A percentile compares a stretch with the other conserved stretches of the same genome.
These are phyloP conservation scores for Colletotrichum filicis DNA, from an alignment of 2,329 filamentous ascomycete genomes.

Conservation along the genomic window DNA sequence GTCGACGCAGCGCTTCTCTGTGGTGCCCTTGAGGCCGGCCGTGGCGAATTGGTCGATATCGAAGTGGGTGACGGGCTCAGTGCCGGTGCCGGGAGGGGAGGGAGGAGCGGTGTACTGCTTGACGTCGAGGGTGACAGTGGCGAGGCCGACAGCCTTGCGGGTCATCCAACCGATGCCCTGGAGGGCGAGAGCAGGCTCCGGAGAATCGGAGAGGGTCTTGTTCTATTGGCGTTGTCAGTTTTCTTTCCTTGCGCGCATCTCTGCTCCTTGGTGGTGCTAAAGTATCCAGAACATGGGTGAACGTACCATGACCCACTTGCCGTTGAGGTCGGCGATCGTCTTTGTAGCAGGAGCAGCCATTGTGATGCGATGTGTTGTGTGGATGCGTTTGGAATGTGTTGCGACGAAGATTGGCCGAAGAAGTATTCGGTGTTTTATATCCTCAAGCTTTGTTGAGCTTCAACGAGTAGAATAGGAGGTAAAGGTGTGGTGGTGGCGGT, in stretches of 20 bases:
- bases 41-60: slow-evolving; percentile 79
- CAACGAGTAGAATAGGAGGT: background rate
- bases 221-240: slow-evolving; percentile 66
- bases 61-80: slow-evolving; percentile 66
- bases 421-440: background rate
- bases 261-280: background rate
- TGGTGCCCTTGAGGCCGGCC: slow-evolving; percentile 75
- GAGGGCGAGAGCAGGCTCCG: slow-evolving; percentile 76
- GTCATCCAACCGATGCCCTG: slow-evolving; percentile 79
- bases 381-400: background rate
- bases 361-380: background rate
- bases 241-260: background rate
- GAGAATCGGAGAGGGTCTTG: slow-evolving; percentile 75
- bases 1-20: slow-evolving; percentile 66
- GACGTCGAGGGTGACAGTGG: slow-evolving; percentile 74
- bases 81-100: slow-evolving; percentile 50
- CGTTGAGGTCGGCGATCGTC: slow-evolving; percentile 75
- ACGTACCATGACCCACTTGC: slow-evolving; percentile 76
- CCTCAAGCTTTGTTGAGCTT: background rate
- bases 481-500: background rate
- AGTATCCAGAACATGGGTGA: background rate
- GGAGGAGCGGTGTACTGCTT: slow-evolving; percentile 63
- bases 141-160: slow-evolving; percentile 77
- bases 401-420: background rate
- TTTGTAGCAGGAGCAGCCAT: slow-evolving; percentile 80